Evolutionary conservation across 2,329 filamentous ascomycete species (phyloP), one percentile per base, ranked within the genome.

Genomic region (Colletotrichum gigasporum): DNA sequence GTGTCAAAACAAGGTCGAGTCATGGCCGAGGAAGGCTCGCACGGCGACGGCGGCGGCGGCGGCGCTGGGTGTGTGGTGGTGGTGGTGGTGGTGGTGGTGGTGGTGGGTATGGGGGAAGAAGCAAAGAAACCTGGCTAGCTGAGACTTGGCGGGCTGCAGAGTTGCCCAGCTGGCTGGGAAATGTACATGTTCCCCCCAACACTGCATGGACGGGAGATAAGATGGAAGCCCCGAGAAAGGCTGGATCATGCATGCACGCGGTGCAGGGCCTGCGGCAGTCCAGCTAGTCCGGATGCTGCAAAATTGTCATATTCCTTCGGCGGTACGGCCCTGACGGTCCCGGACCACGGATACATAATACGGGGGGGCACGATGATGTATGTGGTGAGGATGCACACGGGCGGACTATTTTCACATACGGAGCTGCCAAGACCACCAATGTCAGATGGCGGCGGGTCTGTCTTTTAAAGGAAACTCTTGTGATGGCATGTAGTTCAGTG

Each of bases 401-500:
- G 30, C 7, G 12, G 42, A 12, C 32, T 12, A 24, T 30, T 48
- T 14, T 42, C 35, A 30, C 32, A 51, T 24, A 45, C 26, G 34
- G 24, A 20, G 41, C 9, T 63, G 53, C 59, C 59, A 59, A 59
- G 59, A 37, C 32, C n/a, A 30, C 53, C 32, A 41, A 47, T 60
- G 18, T 18, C 18, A 53, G 18, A 60, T 62, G 22, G 24, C 7
- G 57, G 57, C 57, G 57, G 57, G 57, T 37, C 50, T 28, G 18
- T 12, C 32, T 47, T 55, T 32, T 30, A 32, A 61, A 35, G 39
- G 50, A 55, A 61, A 61, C 48, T 12, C 34, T 22, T 10, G 32
- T 28, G 34, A 56, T 28, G 52, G 42, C 52, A 50, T 41, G 57
- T 61, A 30, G 35, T 48, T 28, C 34, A 41, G 59, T 26, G 28